phyloP scores from a whole-genome alignment of 495 filamentous ascomycete genomes.

The Darksidea phi region DNA sequence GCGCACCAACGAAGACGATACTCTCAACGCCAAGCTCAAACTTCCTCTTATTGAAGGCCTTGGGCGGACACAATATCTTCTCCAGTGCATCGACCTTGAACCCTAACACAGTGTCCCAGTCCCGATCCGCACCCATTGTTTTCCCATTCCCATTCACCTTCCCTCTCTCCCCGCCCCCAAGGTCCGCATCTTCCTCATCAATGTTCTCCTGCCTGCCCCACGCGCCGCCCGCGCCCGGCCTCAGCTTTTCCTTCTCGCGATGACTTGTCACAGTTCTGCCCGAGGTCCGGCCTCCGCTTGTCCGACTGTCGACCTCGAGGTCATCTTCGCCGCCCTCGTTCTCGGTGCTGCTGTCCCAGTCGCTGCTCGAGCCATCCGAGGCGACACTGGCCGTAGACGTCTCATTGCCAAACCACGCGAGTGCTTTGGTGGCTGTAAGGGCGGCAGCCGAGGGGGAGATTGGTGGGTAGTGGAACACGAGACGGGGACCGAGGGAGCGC shows the following conservation, averaged over 20 bases:
- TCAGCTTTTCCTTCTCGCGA: conserved; percentile 16
- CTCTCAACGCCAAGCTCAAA: conserved; percentile 88
- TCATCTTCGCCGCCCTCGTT: conserved; percentile 50
- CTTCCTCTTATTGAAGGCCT: conserved; percentile 77
- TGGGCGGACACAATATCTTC: conserved; percentile 75
- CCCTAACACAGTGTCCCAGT: conserved; percentile 77
- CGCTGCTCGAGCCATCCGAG: conserved; percentile 36
- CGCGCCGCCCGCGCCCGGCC: conserved; percentile 16
- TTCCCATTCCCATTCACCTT: conserved; percentile 11
- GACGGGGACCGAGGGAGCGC: conserved; percentile 68
- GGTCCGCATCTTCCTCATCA: conserved; percentile 32
- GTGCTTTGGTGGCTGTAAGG: conserved; percentile 22
- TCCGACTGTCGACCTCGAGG: conserved; percentile 37
- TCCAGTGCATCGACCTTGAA: conserved; percentile 76
- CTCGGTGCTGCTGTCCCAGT: conserved; percentile 52
- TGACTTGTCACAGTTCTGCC: conserved; percentile 26
- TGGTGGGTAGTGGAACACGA: conserved; percentile 90
- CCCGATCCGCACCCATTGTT: conserved; percentile 34
- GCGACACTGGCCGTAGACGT: conserved; percentile 42
- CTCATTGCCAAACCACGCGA: conserved; percentile 38
- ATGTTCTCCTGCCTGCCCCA: conserved; percentile 32
- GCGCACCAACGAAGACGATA: conserved; percentile 80
- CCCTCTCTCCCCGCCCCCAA: conserved; percentile 7
- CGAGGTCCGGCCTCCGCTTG: conserved; percentile 35
- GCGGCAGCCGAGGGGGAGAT: conserved; percentile 49